phyloP scores from a whole-genome alignment of 768 basidiomycete genomes.

The Trametes punicea region DNA sequence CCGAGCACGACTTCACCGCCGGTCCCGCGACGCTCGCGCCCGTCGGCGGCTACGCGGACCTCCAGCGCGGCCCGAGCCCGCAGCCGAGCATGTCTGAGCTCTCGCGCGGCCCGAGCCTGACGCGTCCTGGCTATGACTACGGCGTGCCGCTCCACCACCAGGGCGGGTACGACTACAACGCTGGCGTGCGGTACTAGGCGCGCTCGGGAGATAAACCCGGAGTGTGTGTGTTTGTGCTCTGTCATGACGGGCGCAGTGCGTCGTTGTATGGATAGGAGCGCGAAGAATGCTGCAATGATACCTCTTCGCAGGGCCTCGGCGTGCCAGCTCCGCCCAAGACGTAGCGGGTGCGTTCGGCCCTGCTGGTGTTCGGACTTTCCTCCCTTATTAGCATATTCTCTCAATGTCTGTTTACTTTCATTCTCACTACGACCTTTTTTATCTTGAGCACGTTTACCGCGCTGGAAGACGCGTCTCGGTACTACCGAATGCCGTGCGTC shows the following conservation, averaged over 20 bases:
- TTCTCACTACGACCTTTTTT: background rate
- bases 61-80: slow-evolving; percentile 71
- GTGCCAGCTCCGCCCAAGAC: background rate
- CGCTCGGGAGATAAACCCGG: background rate
- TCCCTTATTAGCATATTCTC: background rate
- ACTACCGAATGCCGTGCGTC: background rate
- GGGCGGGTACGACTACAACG: slow-evolving; percentile 32
- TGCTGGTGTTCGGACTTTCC: background rate
- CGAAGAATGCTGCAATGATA: slow-evolving; percentile 21
- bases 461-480: background rate
- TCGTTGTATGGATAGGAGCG: slow-evolving; percentile 24
- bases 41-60: slow-evolving; percentile 79
- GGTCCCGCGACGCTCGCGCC: slow-evolving; percentile 54
- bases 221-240: slow-evolving; percentile 7
- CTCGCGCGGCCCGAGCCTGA: slow-evolving; percentile 45
- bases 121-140: slow-evolving; percentile 48
- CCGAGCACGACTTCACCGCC: slow-evolving; percentile 77
- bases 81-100: slow-evolving; percentile 63
- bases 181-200: slow-evolving; percentile 22
- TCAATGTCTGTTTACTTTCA: background rate
- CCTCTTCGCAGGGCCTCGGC: slow-evolving; percentile 8
- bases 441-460: background rate
- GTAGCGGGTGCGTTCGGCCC: background rate
- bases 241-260: slow-evolving; percentile 15
- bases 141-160: slow-evolving; percentile 64